A percentile compares a stretch with the other conserved stretches of the same genome.
These are phyloP conservation scores for Pythium dissimile DNA, from an alignment of 352 stramenopile species.

Conservation along the genomic window DNA sequence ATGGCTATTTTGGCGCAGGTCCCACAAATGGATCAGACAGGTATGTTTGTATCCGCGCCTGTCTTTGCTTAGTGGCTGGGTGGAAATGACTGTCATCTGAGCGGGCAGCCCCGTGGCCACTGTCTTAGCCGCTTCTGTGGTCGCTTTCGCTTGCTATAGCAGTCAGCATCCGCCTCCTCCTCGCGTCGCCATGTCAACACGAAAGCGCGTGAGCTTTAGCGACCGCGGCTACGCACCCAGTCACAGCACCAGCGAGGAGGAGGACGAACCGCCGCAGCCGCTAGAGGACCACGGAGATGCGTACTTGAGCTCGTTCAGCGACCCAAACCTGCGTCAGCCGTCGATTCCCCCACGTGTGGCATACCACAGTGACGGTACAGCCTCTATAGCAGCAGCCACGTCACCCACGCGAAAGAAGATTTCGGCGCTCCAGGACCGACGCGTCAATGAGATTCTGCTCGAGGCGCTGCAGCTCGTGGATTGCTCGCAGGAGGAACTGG, in stretches of 20 bases:
- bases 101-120: too few relatives aligned
- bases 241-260: not conserved
- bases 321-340: constrained; percentile 1
- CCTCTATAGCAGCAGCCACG: not conserved
- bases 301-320: constrained; percentile 10
- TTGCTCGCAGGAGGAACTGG: constrained; percentile 55
- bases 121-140: not conserved
- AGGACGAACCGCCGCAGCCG: not conserved
- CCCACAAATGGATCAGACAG: too few relatives aligned
- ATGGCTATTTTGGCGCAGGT: too few relatives aligned
- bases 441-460: constrained; percentile 52
- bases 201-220: constrained; percentile 25
- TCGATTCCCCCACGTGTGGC: constrained; percentile 8
- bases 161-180: too few relatives aligned
- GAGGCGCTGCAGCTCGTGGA: constrained; percentile 66
- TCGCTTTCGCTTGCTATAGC: not conserved
- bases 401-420: constrained; percentile 64
- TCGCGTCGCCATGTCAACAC: constrained; percentile 1
- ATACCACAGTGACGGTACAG: constrained; percentile 7
- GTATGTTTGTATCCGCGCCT: too few relatives aligned
- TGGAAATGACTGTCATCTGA: too few relatives aligned
- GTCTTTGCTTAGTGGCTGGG: too few relatives aligned
- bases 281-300: not conserved
- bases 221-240: not conserved
- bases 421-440: constrained; percentile 45